phyloP scores from a whole-genome alignment of 495 filamentous ascomycete species.

The Aspergillus sclerotioniger region DNA sequence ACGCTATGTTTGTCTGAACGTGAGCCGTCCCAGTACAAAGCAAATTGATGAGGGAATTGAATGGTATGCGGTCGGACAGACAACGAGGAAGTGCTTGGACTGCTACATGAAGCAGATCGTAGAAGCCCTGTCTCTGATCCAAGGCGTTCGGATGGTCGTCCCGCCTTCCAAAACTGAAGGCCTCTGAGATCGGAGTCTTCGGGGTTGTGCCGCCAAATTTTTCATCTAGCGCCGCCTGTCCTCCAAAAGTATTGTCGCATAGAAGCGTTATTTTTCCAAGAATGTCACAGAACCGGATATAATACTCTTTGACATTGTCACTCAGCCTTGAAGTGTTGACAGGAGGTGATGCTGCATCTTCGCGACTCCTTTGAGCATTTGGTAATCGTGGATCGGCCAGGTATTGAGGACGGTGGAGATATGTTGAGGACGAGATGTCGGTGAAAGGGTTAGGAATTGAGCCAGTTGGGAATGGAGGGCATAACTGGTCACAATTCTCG shows the following conservation, averaged over 20 bases:
- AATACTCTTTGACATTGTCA: conserved; percentile 77
- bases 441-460: conserved; percentile 46
- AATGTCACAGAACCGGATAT: conserved; percentile 88
- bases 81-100: conserved; percentile 93
- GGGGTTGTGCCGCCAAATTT: conserved; percentile 83
- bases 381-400: conserved; percentile 36
- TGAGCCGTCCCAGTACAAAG: conserved; percentile 96
- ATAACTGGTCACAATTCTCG: conserved; percentile 76
- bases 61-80: conserved; percentile 83
- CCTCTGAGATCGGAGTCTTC: conserved; percentile 90
- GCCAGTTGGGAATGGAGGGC: conserved; percentile 74
- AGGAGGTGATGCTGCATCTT: conserved; percentile 54
- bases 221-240: conserved; percentile 91
- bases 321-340: conserved; percentile 70
- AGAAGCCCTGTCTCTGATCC: conserved; percentile 92
- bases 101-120: conserved; percentile 91
- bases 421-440: conserved; percentile 31
- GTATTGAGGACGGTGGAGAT: conserved; percentile 40
- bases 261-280: conserved; percentile 92
- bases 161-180: conserved; percentile 81
- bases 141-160: conserved; percentile 72
- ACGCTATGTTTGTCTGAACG: conserved; percentile 87
- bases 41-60: conserved; percentile 92
- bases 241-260: conserved; percentile 94
- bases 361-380: conserved; percentile 35